A percentile compares a stretch with the other conserved stretches of the same genome.
Evolutionary conservation across 768 basidiomycete species (phyloP).

Genomic region (Megacollybia marginata): DNA sequence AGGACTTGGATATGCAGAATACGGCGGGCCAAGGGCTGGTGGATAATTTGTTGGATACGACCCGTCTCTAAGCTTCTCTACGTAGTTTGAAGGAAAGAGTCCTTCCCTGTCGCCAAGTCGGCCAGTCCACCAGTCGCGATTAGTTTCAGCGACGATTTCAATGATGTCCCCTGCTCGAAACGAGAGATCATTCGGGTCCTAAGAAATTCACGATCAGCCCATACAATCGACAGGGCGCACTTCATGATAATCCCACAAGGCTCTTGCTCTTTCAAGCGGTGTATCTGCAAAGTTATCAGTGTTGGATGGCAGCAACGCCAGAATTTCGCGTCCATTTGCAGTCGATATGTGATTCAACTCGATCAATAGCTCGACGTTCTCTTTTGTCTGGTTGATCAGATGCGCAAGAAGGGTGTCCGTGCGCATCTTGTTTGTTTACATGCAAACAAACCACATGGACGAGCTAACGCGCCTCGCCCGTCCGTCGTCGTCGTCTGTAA

Average conservation of each 20-base stretch:
- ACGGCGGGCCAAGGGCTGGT: neutral
- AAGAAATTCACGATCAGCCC: neutral
- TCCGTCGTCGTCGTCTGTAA: slow-evolving; percentile 29
- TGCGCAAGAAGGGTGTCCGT: slow-evolving; percentile 39
- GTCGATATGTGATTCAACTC: slow-evolving; percentile 38
- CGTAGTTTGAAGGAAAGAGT: slow-evolving; percentile 70
- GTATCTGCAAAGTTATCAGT: slow-evolving; percentile 7
- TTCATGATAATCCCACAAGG: slow-evolving; percentile 63
- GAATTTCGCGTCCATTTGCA: slow-evolving; percentile 37
- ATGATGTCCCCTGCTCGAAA: slow-evolving; percentile 71
- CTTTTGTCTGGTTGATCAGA: slow-evolving; percentile 45
- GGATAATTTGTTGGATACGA: neutral
- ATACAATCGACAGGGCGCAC: slow-evolving; percentile 33
- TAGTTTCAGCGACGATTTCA: slow-evolving; percentile 65
- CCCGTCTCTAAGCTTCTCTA: slow-evolving; percentile 38
- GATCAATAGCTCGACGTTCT: slow-evolving; percentile 49
- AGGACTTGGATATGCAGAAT: neutral
- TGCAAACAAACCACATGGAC: slow-evolving; percentile 15
- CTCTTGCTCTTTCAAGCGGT: slow-evolving; percentile 36
- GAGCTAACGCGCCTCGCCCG: slow-evolving; percentile 29
- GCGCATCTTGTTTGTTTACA: neutral
- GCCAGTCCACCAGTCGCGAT: slow-evolving; percentile 87
- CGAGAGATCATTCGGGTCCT: slow-evolving; percentile 70
- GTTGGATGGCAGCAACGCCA: slow-evolving; percentile 33
- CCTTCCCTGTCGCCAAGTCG: slow-evolving; percentile 51